These are phyloP conservation scores for Penicillium sp. DNA, from an alignment of 2,329 filamentous ascomycete genomes.

Conservation along the genomic window DNA sequence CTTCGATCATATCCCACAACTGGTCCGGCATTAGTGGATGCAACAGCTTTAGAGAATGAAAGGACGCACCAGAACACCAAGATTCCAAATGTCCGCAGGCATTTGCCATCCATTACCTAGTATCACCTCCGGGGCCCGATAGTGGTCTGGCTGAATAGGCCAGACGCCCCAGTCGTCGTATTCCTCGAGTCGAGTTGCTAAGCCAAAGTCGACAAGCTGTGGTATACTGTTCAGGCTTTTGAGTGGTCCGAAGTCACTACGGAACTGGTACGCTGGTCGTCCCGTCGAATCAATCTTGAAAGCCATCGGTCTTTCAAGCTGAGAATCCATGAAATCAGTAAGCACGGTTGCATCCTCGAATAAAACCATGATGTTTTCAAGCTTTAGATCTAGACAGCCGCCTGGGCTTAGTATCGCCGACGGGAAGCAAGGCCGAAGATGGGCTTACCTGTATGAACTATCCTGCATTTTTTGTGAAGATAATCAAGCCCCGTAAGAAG, in stretches of 20 bases:
- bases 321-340: conserved; percentile 31
- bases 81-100: conserved; percentile 43
- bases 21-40: conserved; percentile 24
- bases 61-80: conserved; percentile 36
- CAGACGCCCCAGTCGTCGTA: conserved; percentile 43
- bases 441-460: conserved; percentile 42
- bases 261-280: conserved; percentile 35
- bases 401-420: conserved; percentile 13
- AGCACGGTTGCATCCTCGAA: conserved; percentile 33
- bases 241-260: conserved; percentile 32
- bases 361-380: conserved; percentile 44
- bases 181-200: conserved; percentile 34
- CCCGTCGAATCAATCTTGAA: conserved; percentile 35
- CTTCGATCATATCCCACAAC: conserved; percentile 41
- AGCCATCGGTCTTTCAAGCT: conserved; percentile 32
- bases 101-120: conserved; percentile 40
- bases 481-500: conserved; percentile 45
- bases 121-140: conserved; percentile 43
- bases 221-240: conserved; percentile 28
- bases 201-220: conserved; percentile 39
- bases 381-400: conserved; percentile 40
- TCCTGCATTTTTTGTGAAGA: conserved; percentile 41
- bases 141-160: conserved; percentile 46
- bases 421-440: conserved; percentile 10
- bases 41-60: conserved; percentile 15